Evolutionary conservation across 805 yeast genomes (phyloP), one percentile per base, ranked within the genome.

Genomic region (Metschnikowia matae): DNA sequence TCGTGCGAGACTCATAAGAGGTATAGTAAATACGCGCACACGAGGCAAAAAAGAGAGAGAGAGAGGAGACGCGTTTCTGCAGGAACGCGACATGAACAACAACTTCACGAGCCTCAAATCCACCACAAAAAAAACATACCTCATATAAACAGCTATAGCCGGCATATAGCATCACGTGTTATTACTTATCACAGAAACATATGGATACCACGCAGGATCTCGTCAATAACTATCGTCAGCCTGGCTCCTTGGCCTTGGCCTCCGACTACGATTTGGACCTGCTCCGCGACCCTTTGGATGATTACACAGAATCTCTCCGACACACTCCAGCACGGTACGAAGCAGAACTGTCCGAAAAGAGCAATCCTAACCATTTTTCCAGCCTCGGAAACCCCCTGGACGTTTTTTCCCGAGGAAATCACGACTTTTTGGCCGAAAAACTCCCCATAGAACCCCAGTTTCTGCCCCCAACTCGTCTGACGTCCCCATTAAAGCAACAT

Each of bases 161-260:
- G 38, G 38, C 15, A 35, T 15, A 35, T 37, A 17, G 23, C 18
- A 13, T 21, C 40, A 17, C 23, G 23, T n/a, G n/a, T n/a, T n/a
- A n/a, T n/a, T n/a, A n/a, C n/a, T n/a, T n/a, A 8, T 3, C 11
- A 26, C 29, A 26, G 11, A 4, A 4, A 26, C 29, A 8, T 11
- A 46, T 39, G 36, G 55, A 52, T 32, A 32, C 53, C 6, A 54
- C 58, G 2, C 55, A 55, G 40, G 58, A 55, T 13, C 51, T 55
- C n/a, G 50, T 54, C 40, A 40, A 39, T 36, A 42, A 40, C 26
- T 51, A 51, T 44, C 49, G 53, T 10, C 40, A 21, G 10, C 44
- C 31, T 7, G 11, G 20, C 10, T 17, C 6, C 6, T n/a, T 6
- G 14, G 21, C 6, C 6, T n/a, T 6, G 20, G 34, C 17, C 18